Conservation (phyloP, 2,329 filamentous ascomycete genomes). For the Coniella vitis region DNA sequence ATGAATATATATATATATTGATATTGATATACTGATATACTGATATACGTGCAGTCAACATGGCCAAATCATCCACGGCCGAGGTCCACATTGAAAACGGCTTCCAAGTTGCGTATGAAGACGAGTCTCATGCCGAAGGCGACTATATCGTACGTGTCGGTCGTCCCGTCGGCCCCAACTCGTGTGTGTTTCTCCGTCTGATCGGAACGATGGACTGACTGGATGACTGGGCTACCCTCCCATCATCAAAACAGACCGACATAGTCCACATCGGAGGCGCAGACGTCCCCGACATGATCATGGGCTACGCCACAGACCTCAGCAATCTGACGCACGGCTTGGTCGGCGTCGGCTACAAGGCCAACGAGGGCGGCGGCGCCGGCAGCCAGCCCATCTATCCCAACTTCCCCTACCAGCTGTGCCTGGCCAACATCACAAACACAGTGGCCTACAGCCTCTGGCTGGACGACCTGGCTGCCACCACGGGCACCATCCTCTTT, state of each 20-base stretch:
- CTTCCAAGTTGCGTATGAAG: background rate
- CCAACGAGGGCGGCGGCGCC: background rate
- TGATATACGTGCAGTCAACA: too few relatives aligned
- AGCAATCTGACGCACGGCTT: background rate
- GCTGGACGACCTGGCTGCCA: constrained; percentile 1
- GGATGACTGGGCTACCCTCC: too few relatives aligned
- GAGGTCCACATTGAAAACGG: background rate
- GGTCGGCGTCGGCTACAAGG: background rate
- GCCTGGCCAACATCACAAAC: background rate
- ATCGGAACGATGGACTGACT: background rate
- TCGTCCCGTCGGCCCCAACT: too few relatives aligned
- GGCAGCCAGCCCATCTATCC: background rate
- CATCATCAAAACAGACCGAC: background rate
- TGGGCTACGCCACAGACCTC: background rate
- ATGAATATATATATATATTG: too few relatives aligned
- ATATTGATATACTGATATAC: too few relatives aligned
- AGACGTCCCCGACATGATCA: background rate
- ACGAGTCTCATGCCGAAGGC: background rate
- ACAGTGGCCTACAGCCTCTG: constrained; percentile 1
- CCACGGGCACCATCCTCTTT: constrained; percentile 3
- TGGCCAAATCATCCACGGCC: background rate
- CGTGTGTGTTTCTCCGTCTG: background rate
- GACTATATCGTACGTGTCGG: background rate
- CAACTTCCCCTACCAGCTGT: background rate
- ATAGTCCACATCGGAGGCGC: background rate